Percentiles rank a stretch among this genome's conserved stretches.
These are phyloP conservation scores for Zarea fungicola DNA, from an alignment of 2,329 filamentous ascomycete genomes.

Conservation along the genomic window DNA sequence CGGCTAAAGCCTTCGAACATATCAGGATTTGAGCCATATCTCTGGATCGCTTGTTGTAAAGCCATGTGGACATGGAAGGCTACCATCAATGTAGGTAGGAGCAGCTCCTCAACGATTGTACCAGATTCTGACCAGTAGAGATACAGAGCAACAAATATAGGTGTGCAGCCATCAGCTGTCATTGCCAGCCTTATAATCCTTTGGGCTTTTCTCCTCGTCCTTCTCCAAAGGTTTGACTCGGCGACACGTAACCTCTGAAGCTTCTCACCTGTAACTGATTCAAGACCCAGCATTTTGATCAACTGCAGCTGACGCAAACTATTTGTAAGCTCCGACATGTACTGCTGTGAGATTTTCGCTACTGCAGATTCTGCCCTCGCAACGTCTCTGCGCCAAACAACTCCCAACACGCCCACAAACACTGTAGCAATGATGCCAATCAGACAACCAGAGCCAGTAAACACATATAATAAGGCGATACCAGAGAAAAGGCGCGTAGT, in stretches of 20 bases:
- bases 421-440: not conserved
- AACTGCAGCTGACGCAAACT: not conserved
- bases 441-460: not conserved
- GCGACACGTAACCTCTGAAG: not conserved
- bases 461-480: not conserved
- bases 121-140: too few relatives aligned
- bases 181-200: not conserved
- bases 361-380: not conserved
- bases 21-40: not conserved
- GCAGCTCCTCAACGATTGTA: too few relatives aligned
- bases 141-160: too few relatives aligned
- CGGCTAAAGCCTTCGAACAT: not conserved
- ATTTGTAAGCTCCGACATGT: not conserved
- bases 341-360: not conserved
- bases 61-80: not conserved
- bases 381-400: not conserved
- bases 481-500: not conserved
- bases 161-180: not conserved
- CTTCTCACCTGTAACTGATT: not conserved
- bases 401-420: not conserved
- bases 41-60: not conserved
- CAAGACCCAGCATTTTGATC: not conserved
- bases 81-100: too few relatives aligned
- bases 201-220: too few relatives aligned
- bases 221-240: not conserved